A percentile compares a stretch with the other conserved stretches of the same genome.
Evolutionary conservation across 495 filamentous ascomycete genomes (phyloP).

Genomic region (Podospora tetraspora): DNA sequence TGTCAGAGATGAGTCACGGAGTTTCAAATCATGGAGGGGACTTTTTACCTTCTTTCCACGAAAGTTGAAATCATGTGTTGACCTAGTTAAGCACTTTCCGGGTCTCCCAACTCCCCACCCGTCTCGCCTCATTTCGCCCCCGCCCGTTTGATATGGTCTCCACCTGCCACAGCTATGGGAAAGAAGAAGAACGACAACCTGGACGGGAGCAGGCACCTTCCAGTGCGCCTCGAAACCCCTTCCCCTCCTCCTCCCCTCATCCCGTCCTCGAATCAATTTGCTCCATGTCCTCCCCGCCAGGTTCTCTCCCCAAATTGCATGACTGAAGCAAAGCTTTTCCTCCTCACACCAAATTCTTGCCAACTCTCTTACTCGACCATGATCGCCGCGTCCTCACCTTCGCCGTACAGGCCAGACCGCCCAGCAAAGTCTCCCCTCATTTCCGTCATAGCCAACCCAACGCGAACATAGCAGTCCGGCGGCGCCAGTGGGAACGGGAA

Average conservation of each 20-base stretch:
- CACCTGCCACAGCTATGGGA: not conserved
- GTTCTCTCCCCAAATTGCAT: too few species aligned
- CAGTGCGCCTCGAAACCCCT: not conserved
- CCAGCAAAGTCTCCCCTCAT: not conserved
- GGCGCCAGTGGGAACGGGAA: not conserved
- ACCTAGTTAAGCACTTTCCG: not conserved
- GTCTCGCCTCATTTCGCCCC: not conserved
- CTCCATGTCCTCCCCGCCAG: too few species aligned
- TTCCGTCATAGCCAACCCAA: not conserved
- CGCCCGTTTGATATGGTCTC: not conserved
- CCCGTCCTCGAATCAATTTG: too few species aligned
- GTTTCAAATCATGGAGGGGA: too few species aligned
- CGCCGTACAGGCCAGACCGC: not conserved
- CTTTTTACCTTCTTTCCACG: not conserved
- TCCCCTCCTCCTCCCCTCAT: too few species aligned
- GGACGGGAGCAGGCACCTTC: not conserved
- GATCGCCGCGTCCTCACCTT: not conserved
- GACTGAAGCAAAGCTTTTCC: not conserved
- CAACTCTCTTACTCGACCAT: not conserved
- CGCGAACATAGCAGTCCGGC: not conserved
- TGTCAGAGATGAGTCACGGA: too few species aligned
- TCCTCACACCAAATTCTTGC: not conserved
- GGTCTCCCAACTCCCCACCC: too few species aligned
- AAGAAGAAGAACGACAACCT: not conserved
- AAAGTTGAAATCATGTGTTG: not conserved